Evolutionary conservation across 2,329 filamentous ascomycete genomes (phyloP).

Genomic region (Domatiomyces globalis): DNA sequence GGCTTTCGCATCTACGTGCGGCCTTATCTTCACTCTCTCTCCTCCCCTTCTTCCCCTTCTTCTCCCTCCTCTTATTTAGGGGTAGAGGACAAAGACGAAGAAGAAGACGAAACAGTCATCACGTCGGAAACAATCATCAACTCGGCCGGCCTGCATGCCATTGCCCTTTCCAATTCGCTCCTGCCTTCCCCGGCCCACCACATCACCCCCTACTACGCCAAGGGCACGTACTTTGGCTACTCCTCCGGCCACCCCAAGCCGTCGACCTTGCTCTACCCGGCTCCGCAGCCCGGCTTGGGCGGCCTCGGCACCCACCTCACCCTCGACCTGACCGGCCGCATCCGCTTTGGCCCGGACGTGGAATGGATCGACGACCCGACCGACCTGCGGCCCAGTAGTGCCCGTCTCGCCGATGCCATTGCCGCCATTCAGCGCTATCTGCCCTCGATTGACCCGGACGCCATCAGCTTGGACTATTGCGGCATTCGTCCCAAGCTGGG

Average conservation of each 20-base stretch:
- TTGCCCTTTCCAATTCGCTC: slow-evolving; percentile 68
- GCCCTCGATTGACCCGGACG: slow-evolving; percentile 52
- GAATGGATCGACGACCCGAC: slow-evolving; percentile 73
- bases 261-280: slow-evolving; percentile 70
- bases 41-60: neutral
- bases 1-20: slow-evolving; percentile 58
- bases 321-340: slow-evolving; percentile 66
- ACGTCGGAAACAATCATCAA: slow-evolving; percentile 70
- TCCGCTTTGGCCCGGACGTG: slow-evolving; percentile 88
- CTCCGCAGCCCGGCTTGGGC: slow-evolving; percentile 63
- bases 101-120: slow-evolving; percentile 39
- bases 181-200: slow-evolving; percentile 40
- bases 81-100: slow-evolving; percentile 11
- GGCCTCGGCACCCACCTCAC: slow-evolving; percentile 93
- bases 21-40: slow-evolving; percentile 14
- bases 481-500: slow-evolving; percentile 80
- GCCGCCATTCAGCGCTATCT: slow-evolving; percentile 66
- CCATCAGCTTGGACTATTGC: slow-evolving; percentile 69
- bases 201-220: slow-evolving; percentile 61
- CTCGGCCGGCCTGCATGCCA: slow-evolving; percentile 67
- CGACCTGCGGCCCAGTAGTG: slow-evolving; percentile 52
- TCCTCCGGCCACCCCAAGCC: slow-evolving; percentile 49
- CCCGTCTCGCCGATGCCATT: slow-evolving; percentile 52
- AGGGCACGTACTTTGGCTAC: slow-evolving; percentile 93
- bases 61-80: neutral